Conservation (phyloP, 2,329 filamentous ascomycete genomes). For the Aspergillus awamori region DNA sequence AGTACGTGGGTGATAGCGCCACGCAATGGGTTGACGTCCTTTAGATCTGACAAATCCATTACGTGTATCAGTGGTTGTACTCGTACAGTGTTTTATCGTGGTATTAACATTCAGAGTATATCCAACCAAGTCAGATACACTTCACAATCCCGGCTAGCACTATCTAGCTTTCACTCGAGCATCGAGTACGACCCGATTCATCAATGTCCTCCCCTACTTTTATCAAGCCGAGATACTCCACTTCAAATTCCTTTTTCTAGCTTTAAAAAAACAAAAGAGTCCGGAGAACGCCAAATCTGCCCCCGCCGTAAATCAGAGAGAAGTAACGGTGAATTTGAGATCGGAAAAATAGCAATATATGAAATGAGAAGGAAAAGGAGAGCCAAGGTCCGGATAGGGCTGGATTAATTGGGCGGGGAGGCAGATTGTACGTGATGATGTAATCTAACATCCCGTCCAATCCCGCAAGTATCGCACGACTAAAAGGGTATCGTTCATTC, state of each 20-base stretch:
- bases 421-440: not conserved
- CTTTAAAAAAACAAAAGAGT: constrained; percentile 3
- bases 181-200: not conserved
- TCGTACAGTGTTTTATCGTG: not conserved
- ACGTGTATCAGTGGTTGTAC: not conserved
- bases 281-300: constrained; percentile 16
- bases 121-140: not conserved
- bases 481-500: constrained; percentile 30
- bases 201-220: not conserved
- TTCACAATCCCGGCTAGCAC: not conserved
- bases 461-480: constrained; percentile 1
- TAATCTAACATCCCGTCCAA: not conserved
- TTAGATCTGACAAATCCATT: too few relatives aligned
- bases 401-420: too few relatives aligned
- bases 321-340: not conserved
- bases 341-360: not conserved
- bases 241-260: constrained; percentile 9
- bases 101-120: not conserved
- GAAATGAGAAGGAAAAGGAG: not conserved
- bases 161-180: not conserved
- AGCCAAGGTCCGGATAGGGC: not conserved
- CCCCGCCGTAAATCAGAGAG: constrained; percentile 11
- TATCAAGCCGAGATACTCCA: not conserved
- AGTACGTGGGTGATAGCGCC: too few relatives aligned
- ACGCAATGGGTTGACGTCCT: too few relatives aligned